phyloP scores from a whole-genome alignment of 23 red algal genomes.

The Agarophyton chilense region DNA sequence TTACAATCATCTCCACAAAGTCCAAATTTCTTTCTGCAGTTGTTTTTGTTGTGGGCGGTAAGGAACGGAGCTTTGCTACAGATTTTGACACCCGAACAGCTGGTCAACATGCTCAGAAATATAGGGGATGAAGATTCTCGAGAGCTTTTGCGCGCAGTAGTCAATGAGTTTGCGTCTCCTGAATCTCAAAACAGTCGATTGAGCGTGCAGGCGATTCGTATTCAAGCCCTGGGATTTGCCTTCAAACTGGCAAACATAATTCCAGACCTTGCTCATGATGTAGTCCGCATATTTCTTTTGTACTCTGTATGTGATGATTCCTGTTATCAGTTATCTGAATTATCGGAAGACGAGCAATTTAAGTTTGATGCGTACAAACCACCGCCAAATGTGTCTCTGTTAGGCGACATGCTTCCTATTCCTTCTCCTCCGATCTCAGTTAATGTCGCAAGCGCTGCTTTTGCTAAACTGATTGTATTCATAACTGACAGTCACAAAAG shows the following conservation, averaged over 20 bases:
- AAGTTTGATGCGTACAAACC: slow-evolving; percentile 1
- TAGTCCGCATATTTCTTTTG: slow-evolving; percentile 25
- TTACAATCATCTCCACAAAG: background rate
- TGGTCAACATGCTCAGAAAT: background rate
- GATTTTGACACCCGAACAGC: background rate
- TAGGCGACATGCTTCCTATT: background rate
- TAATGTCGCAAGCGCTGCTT: background rate
- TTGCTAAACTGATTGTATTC: slow-evolving; percentile 15
- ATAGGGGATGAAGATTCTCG: background rate
- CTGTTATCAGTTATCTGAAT: background rate
- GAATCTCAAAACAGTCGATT: background rate
- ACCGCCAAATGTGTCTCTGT: background rate
- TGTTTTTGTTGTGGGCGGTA: background rate
- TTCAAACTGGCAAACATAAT: slow-evolving; percentile 5
- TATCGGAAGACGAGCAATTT: background rate
- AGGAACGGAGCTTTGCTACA: background rate
- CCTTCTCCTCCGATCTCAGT: background rate
- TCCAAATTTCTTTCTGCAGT: background rate
- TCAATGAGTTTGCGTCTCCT: slow-evolving; percentile 33
- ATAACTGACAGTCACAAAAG: background rate
- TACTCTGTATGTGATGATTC: slow-evolving; percentile 12
- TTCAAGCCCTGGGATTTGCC: background rate
- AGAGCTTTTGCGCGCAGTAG: background rate
- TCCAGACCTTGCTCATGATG: slow-evolving; percentile 10
- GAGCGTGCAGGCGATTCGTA: background rate